phyloP scores from a whole-genome alignment of 2,329 filamentous ascomycete species.

The Ophiocordyceps camponoti-saundersi region DNA sequence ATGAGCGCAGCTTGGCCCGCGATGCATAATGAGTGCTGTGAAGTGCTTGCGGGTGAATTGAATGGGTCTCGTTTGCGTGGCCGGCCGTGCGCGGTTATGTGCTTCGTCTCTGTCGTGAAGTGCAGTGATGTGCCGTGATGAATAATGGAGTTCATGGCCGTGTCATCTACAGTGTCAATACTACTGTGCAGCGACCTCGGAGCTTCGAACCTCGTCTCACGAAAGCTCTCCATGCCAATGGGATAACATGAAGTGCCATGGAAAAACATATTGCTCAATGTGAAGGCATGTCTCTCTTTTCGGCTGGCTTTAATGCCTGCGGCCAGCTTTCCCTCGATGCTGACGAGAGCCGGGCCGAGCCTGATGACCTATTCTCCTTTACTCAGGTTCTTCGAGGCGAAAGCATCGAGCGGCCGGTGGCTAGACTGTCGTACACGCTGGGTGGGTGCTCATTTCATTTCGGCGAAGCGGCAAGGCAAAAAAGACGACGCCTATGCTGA shows the following conservation, averaged over 20 bases:
- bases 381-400: slow-evolving; percentile 20
- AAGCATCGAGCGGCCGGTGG: slow-evolving; percentile 16
- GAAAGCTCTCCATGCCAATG: background rate
- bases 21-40: background rate
- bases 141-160: no score
- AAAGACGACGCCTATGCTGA: background rate
- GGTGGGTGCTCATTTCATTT: slow-evolving; percentile 18
- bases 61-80: background rate
- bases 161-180: no score
- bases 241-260: background rate
- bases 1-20: background rate
- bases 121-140: no score
- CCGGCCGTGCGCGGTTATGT: no score
- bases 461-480: background rate
- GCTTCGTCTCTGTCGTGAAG: no score
- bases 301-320: slow-evolving; percentile 42
- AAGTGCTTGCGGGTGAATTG: background rate
- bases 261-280: background rate
- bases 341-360: slow-evolving; percentile 11
- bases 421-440: slow-evolving; percentile 26
- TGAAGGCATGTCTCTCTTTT: slow-evolving; percentile 29
- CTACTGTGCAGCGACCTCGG: no score
- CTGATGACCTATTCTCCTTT: slow-evolving; percentile 29
- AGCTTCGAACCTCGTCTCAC: background rate
- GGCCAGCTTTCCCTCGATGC: slow-evolving; percentile 28